Evolutionary conservation across 1,284 basidiomycete genomes (phyloP), one percentile per base, ranked within the genome.

Genomic region (Ustilago sp.): DNA sequence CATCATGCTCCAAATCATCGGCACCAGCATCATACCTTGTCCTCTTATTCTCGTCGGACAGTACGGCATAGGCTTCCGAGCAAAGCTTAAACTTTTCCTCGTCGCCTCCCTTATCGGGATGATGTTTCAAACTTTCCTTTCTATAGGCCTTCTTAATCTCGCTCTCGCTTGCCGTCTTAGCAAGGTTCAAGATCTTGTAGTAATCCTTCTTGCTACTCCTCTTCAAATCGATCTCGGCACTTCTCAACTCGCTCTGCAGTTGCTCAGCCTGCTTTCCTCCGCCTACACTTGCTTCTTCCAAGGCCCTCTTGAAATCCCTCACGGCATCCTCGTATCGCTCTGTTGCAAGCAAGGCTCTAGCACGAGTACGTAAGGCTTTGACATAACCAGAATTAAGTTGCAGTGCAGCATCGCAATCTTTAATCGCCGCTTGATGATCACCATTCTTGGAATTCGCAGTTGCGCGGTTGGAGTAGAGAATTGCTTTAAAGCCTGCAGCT

Each of bases 331-430:
- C 92, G 85, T 89, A 94, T 57, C 91, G 89, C 81, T 95, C 93
- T 34, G 91, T 87, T 74, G 91, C 91, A 13, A 94, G 88, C 75
- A 92, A 84, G 51, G 93, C 91, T 3, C 93, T 90, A 7, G 93
- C 94, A 43, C 93, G 91, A 2, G 93, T 94, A 41, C 94, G 91
- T 45, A 93, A 88, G 2, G 93, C 93, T 87, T 95, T 95, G 89
- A 92, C 93, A 31, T 92, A 92, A 35, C 88, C 88, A 0, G 91
- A 88, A 67, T 89, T 86, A 52, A 94, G 89, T 8, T 84, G 75
- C 8, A 95, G 89, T 6, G 93, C 93, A 11, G 88, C 88, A 59
- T 91, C 89, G 8, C 91, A 92, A 83, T 94, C 93, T 41, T 86
- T 84, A 34, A 94, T 88, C 0, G 93, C 93, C 15, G 92, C 90